Percentiles rank a stretch among this genome's conserved stretches.
phyloP scores from a whole-genome alignment of 306 rosid genomes.

The Inga laurina region DNA sequence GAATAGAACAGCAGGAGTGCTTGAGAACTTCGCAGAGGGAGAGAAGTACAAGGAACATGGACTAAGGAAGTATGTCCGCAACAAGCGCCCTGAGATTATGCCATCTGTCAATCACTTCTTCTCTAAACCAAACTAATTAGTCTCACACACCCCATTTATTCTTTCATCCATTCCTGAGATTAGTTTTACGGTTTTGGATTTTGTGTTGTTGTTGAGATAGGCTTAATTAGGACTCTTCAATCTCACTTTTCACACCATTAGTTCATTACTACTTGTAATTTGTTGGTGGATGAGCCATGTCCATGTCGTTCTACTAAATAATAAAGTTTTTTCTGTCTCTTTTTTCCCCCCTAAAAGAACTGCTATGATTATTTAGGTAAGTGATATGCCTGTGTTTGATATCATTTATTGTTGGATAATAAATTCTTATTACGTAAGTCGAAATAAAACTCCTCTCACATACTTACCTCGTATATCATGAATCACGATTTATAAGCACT shows the following conservation, averaged over 20 bases:
- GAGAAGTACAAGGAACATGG: constrained; percentile 38
- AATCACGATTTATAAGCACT: no score
- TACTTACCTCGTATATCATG: no score
- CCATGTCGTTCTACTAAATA: neutral
- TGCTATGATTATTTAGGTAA: neutral
- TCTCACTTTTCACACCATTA: neutral
- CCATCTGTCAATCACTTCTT: constrained; percentile 71
- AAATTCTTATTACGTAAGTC: no score
- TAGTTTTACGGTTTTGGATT: neutral
- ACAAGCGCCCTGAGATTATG: constrained; percentile 57
- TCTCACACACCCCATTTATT: no score
- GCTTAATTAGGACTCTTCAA: neutral
- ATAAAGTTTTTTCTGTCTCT: neutral
- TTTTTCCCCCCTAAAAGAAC: neutral
- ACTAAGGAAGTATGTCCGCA: constrained; percentile 56
- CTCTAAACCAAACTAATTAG: constrained; percentile 53
- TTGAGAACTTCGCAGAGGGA: constrained; percentile 57
- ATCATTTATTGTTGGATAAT: no score
- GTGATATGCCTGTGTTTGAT: no score
- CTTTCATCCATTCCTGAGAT: neutral
- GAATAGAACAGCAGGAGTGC: constrained; percentile 70
- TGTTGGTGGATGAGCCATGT: neutral
- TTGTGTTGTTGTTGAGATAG: neutral
- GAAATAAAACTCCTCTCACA: no score
- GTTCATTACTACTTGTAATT: neutral